Conservation (phyloP, 805 yeast genomes). For the Starmerella ratchasimensis region DNA sequence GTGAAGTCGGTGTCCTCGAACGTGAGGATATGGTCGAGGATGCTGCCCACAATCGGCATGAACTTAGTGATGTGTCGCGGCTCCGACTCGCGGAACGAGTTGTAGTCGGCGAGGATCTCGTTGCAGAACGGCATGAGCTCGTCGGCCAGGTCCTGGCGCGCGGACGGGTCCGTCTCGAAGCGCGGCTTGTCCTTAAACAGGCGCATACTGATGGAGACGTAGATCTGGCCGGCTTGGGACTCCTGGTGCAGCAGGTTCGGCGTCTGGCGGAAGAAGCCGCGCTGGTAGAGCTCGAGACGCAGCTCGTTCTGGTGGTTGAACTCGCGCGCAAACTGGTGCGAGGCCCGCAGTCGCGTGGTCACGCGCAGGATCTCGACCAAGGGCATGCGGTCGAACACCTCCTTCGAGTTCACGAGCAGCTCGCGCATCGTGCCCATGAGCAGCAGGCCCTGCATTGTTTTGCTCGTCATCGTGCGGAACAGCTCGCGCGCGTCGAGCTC, state of each 20-base stretch:
- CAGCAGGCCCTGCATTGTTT: constrained; percentile 78
- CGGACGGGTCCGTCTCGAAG: constrained; percentile 33
- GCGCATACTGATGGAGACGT: constrained; percentile 64
- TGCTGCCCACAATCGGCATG: constrained; percentile 86
- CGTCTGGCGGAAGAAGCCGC: constrained; percentile 80
- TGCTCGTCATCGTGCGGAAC: constrained; percentile 65
- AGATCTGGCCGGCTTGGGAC: constrained; percentile 76
- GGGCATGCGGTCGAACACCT: constrained; percentile 58
- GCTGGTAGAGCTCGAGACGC: constrained; percentile 77
- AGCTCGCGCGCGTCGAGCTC: constrained; percentile 35
- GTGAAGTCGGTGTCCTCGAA: constrained; percentile 61
- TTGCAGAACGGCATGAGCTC: constrained; percentile 56
- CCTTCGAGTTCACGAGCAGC: constrained; percentile 41
- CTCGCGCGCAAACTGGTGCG: constrained; percentile 70
- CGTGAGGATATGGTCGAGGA: constrained; percentile 66
- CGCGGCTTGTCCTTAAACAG: constrained; percentile 51
- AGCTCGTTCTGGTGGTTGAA: constrained; percentile 83
- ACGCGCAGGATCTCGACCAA: constrained; percentile 46
- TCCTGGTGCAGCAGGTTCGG: constrained; percentile 91
- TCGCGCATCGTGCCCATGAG: constrained; percentile 80
- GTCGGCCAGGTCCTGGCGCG: constrained; percentile 39
- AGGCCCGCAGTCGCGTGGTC: constrained; percentile 45
- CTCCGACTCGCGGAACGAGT: constrained; percentile 52
- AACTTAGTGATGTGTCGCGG: constrained; percentile 69
- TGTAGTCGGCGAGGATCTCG: constrained; percentile 54